Evolutionary conservation across 2,329 filamentous ascomycete genomes (phyloP), one percentile per base, ranked within the genome.

Genomic region (Zasmidium cellare): DNA sequence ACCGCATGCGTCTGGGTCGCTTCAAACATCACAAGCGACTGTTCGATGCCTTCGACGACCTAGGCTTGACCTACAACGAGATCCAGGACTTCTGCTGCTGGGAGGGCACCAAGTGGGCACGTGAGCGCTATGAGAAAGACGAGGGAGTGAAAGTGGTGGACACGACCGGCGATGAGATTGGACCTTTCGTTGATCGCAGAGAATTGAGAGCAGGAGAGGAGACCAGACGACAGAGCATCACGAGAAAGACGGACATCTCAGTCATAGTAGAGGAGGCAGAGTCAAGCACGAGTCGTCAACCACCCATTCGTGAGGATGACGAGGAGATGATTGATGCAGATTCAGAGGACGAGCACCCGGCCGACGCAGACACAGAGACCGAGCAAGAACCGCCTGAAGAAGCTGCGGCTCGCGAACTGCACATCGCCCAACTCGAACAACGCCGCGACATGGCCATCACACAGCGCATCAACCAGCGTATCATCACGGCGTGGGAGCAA

Each of bases 91-190:
- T 92, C 70, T 92, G 89, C 58, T 87, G 89, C 69, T 93, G 89
- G 89, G 89, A 92, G 76, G 89, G 89, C 57, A 92, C 89, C 9
- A 86, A 87, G 61, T 92, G 89, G 89, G 90, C 90, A 60, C 87
- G 91, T 70, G 88, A 92, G 70, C 84, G 89, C 55, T 93, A 87
- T 70, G 89, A 93, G 77, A 82, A 82, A 57, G 89, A 92, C 69
- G 87, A 91, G 68, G 86, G 86, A 31, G 81, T 89, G 58, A 76
- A 75, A 25, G 91, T 93, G 61, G 75, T 77, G 49, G 90, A 93
- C 69, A 91, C 89, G 5, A 87, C 88, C 1, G 84, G 83, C 52
- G 86, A 90, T 66, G 87, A 83, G 22, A 86, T 92, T 57, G 76
- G 78, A 2, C 80, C 84, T 58, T 91, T 82, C 82, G 77, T 85